A percentile compares a stretch with the other conserved stretches of the same genome.
Conservation (phyloP, 2,329 filamentous ascomycete species). For the Lasiodiplodia theobromae region DNA sequence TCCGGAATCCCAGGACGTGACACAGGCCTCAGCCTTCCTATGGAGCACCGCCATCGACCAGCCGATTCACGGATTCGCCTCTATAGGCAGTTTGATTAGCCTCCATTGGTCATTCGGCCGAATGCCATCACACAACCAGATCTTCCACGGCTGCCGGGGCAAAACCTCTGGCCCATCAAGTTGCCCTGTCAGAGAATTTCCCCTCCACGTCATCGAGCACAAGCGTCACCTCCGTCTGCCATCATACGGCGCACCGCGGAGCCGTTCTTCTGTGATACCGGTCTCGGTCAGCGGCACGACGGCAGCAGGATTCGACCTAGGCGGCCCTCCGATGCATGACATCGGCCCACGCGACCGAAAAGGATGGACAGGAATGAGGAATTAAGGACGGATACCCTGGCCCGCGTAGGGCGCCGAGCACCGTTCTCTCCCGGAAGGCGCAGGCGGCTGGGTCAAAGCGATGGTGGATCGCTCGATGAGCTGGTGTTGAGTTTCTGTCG, state of each 20-base stretch:
- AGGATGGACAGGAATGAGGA: background rate
- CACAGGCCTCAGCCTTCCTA: background rate
- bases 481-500: conserved; percentile 26
- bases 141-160: background rate
- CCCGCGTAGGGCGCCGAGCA: background rate
- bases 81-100: no score
- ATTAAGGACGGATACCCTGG: background rate
- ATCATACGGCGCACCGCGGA: background rate
- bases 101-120: background rate
- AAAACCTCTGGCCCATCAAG: background rate
- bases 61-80: no score
- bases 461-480: conserved; percentile 21
- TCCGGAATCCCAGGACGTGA: background rate
- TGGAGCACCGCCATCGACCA: no score
- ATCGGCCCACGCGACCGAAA: background rate
- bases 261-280: background rate
- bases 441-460: background rate
- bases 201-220: background rate
- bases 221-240: background rate
- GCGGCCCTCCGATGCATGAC: background rate
- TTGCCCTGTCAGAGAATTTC: background rate
- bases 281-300: background rate
- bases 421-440: no score
- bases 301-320: background rate
- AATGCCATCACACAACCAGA: background rate